phyloP scores from a whole-genome alignment of 2,329 filamentous ascomycete species.

The Diaporthe australafricana region DNA sequence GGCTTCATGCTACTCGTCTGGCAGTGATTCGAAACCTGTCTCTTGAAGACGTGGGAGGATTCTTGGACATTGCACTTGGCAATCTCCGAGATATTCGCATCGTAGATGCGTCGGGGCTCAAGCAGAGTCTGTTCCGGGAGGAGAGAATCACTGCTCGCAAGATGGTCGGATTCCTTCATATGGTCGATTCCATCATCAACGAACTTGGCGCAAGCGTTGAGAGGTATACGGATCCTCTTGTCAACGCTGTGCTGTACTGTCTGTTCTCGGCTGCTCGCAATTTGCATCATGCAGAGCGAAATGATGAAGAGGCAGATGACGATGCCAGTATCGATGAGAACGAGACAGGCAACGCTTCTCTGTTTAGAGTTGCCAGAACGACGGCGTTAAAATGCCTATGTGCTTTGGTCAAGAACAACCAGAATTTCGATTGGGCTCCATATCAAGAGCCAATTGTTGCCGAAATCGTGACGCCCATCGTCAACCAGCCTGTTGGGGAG shows the following conservation, averaged over 20 bases:
- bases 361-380: slow-evolving; percentile 75
- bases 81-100: slow-evolving; percentile 72
- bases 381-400: slow-evolving; percentile 86
- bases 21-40: slow-evolving; percentile 83
- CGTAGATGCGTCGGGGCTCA: slow-evolving; percentile 60
- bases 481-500: slow-evolving; percentile 84
- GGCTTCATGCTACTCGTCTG: slow-evolving; percentile 84
- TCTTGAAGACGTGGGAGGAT: slow-evolving; percentile 79
- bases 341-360: slow-evolving; percentile 61
- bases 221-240: slow-evolving; percentile 74
- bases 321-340: slow-evolving; percentile 47
- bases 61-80: slow-evolving; percentile 85
- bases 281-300: slow-evolving; percentile 49
- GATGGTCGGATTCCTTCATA: slow-evolving; percentile 91
- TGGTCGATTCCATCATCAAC: slow-evolving; percentile 88
- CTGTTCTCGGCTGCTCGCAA: slow-evolving; percentile 75
- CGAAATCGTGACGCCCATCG: slow-evolving; percentile 80
- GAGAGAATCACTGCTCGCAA: slow-evolving; percentile 77
- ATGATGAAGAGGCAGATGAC: slow-evolving; percentile 52
- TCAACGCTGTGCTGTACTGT: slow-evolving; percentile 86
- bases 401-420: slow-evolving; percentile 79
- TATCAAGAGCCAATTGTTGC: slow-evolving; percentile 79
- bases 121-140: slow-evolving; percentile 65
- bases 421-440: slow-evolving; percentile 76
- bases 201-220: slow-evolving; percentile 81